Evolutionary conservation across 495 filamentous ascomycete genomes (phyloP).

Genomic region (Neurospora discreta): DNA sequence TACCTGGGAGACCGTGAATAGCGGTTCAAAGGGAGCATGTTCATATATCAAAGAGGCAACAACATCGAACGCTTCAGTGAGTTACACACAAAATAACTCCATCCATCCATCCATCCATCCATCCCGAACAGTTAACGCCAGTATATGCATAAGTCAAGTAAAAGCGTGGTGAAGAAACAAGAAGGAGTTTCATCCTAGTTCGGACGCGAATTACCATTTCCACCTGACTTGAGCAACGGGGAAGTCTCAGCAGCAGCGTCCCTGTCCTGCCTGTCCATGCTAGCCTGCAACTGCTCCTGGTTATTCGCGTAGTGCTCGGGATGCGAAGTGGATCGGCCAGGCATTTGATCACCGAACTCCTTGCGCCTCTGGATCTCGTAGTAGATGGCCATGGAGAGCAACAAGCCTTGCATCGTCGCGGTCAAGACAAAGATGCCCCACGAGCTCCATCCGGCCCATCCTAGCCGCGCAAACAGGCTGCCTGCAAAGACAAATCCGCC

Average conservation of each 20-base stretch:
- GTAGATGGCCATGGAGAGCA: conserved; percentile 68
- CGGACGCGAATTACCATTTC: conserved; percentile 20
- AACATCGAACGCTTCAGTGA: not conserved
- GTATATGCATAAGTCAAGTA: not conserved
- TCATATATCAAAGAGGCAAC: not conserved
- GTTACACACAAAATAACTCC: not conserved
- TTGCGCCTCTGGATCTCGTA: conserved; percentile 46
- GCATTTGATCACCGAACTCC: conserved; percentile 18
- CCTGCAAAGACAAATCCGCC: conserved; percentile 81
- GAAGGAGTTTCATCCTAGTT: conserved; percentile 8
- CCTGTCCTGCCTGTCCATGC: conserved; percentile 30
- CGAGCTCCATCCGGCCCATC: conserved; percentile 80
- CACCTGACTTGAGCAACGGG: conserved; percentile 29
- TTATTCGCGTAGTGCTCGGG: conserved; percentile 28
- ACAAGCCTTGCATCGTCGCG: conserved; percentile 70
- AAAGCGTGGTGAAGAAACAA: not conserved
- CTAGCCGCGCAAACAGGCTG: conserved; percentile 72
- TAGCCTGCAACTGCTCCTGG: conserved; percentile 29
- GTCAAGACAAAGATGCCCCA: conserved; percentile 87
- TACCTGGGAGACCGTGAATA: not conserved
- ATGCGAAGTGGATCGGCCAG: conserved; percentile 29
- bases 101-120: not conserved
- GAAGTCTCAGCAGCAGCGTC: conserved; percentile 31
- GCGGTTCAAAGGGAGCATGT: not conserved
- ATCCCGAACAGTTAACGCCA: not conserved